Percentiles rank a stretch among this genome's conserved stretches.
Evolutionary conservation across 2,329 filamentous ascomycete genomes (phyloP).

Genomic region (Podosphaera leucotricha): DNA sequence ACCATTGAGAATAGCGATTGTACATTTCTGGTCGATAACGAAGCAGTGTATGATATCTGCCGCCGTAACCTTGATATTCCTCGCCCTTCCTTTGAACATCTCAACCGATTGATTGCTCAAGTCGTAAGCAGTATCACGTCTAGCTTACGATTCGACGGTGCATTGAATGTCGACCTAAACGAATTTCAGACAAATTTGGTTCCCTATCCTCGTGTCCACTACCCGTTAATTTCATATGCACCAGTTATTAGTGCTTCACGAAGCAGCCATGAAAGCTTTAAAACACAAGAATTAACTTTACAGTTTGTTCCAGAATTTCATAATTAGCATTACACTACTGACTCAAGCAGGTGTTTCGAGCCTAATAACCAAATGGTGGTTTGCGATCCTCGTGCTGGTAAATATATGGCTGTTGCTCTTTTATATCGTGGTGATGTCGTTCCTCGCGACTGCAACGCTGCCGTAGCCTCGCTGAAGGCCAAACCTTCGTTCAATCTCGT

Average conservation of each 20-base stretch:
- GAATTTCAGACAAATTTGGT: slow-evolving; percentile 50
- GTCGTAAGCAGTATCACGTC: slow-evolving; percentile 45
- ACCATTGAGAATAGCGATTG: slow-evolving; percentile 46
- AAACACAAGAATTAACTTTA: slow-evolving; percentile 38
- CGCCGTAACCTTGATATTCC: slow-evolving; percentile 39
- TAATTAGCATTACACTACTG: slow-evolving; percentile 3
- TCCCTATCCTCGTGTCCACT: slow-evolving; percentile 43
- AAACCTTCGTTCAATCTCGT: slow-evolving; percentile 99
- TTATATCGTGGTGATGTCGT: slow-evolving; percentile 59
- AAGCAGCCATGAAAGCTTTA: slow-evolving; percentile 42
- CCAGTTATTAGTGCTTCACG: slow-evolving; percentile 36
- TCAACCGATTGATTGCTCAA: slow-evolving; percentile 43
- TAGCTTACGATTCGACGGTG: slow-evolving; percentile 39
- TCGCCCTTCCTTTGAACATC: slow-evolving; percentile 37
- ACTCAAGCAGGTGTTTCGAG: slow-evolving; percentile 28
- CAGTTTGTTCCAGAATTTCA: slow-evolving; percentile 22
- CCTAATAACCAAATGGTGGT: slow-evolving; percentile 49
- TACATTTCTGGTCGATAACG: slow-evolving; percentile 45
- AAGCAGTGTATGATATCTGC: slow-evolving; percentile 46
- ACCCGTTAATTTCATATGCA: slow-evolving; percentile 40
- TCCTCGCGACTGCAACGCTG: slow-evolving; percentile 78
- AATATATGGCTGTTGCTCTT: slow-evolving; percentile 45
- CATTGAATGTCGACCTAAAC: slow-evolving; percentile 42
- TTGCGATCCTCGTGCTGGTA: slow-evolving; percentile 40
- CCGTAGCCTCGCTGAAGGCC: slow-evolving; percentile 92